A percentile compares a stretch with the other conserved stretches of the same genome.
Conservation (phyloP, 257 asterid genomes). For the Sherardia arvensis region DNA sequence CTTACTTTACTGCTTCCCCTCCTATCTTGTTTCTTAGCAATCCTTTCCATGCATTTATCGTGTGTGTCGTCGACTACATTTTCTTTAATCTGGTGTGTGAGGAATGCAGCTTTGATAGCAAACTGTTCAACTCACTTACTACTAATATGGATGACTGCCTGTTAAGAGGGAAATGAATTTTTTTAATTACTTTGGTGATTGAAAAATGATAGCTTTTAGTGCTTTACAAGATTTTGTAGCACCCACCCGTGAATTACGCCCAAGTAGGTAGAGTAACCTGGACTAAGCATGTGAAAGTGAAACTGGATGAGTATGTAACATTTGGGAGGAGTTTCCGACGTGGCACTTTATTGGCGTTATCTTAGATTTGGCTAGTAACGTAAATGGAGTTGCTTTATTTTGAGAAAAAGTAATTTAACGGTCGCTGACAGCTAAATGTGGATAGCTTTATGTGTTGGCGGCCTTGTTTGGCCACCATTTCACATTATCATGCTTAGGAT, state of each 20-base stretch:
- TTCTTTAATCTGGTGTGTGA: background rate
- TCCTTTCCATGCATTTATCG: too few species aligned
- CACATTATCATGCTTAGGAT: too few species aligned
- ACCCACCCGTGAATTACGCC: too few species aligned
- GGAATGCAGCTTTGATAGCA: background rate
- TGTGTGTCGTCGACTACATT: too few species aligned
- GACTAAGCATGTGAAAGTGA: background rate
- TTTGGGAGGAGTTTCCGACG: background rate
- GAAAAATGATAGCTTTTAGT: too few species aligned
- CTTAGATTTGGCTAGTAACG: background rate
- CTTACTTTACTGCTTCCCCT: background rate
- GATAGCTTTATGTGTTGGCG: background rate
- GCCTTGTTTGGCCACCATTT: background rate
- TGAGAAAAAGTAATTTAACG: background rate
- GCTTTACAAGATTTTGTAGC: too few species aligned
- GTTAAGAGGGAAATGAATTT: too few species aligned
- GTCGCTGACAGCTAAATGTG: background rate
- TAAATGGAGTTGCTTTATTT: background rate
- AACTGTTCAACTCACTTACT: background rate
- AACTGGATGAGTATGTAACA: background rate
- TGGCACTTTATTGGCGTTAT: background rate
- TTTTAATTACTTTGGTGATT: too few species aligned
- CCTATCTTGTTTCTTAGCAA: background rate
- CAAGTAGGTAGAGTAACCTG: background rate
- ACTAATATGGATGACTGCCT: too few species aligned